Conservation (phyloP, 2,329 filamentous ascomycete genomes). For the Xylaria sp. region DNA sequence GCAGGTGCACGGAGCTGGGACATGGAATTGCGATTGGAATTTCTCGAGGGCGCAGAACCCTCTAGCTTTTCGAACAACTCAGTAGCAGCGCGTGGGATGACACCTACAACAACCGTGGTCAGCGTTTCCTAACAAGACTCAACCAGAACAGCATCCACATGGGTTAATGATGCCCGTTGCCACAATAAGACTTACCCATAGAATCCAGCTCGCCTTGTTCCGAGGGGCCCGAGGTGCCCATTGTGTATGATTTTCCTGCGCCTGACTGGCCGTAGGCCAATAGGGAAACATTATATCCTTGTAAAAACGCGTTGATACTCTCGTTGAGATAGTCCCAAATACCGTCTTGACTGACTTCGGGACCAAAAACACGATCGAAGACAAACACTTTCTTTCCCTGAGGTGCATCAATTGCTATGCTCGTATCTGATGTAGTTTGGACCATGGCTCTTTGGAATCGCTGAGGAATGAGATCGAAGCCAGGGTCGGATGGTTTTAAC, state of each 20-base stretch:
- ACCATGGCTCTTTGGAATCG: slow-evolving; percentile 94
- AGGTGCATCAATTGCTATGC: slow-evolving; percentile 85
- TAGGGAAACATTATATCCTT: slow-evolving; percentile 98
- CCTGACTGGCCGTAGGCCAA: slow-evolving; percentile 97
- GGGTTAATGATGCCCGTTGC: not conserved
- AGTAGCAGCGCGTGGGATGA: slow-evolving; percentile 91
- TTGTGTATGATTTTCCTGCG: slow-evolving; percentile 97
- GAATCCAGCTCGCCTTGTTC: slow-evolving; percentile 76
- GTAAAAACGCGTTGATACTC: slow-evolving; percentile 87
- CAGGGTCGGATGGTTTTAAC: slow-evolving; percentile 83
- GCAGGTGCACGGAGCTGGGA: slow-evolving; percentile 83
- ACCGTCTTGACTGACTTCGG: slow-evolving; percentile 85
- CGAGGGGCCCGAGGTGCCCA: slow-evolving; percentile 89
- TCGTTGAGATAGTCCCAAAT: slow-evolving; percentile 95
- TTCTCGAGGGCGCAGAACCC: slow-evolving; percentile 51
- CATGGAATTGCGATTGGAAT: slow-evolving; percentile 70
- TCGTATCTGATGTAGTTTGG: slow-evolving; percentile 86
- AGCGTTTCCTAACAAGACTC: slow-evolving; percentile 18
- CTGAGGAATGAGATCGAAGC: slow-evolving; percentile 93
- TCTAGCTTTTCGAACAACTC: slow-evolving; percentile 90
- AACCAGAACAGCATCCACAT: not conserved
- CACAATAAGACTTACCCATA: slow-evolving; percentile 73
- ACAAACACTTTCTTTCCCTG: slow-evolving; percentile 95
- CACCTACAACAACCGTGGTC: slow-evolving; percentile 65
- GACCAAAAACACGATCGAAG: slow-evolving; percentile 92